phyloP scores from a whole-genome alignment of 495 filamentous ascomycete species.

The Lasiosphaeria miniovina region DNA sequence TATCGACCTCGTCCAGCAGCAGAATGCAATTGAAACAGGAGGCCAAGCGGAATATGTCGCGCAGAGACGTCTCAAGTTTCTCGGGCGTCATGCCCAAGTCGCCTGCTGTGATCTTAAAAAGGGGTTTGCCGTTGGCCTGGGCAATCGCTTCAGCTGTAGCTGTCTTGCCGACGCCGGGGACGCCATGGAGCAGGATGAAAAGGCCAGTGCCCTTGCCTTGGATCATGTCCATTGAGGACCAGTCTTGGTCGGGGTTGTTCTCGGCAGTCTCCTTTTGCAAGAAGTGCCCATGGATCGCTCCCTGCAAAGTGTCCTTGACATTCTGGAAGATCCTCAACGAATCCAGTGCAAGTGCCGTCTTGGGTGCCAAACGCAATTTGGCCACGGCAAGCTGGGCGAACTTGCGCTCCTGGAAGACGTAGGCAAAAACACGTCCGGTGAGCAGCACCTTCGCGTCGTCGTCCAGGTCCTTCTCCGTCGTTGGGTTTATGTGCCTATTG shows the following conservation, averaged over 20 bases:
- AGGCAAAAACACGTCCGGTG: slow-evolving; percentile 38
- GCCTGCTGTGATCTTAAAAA: slow-evolving; percentile 54
- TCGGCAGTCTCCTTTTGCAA: slow-evolving; percentile 34
- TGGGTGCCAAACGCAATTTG: slow-evolving; percentile 40
- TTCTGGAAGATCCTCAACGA: slow-evolving; percentile 51
- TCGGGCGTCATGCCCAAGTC: slow-evolving; percentile 50
- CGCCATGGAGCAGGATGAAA: slow-evolving; percentile 50
- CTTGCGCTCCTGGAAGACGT: slow-evolving; percentile 36
- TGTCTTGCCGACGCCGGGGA: slow-evolving; percentile 61
- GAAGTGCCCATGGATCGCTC: slow-evolving; percentile 46
- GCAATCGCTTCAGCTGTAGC: slow-evolving; percentile 55
- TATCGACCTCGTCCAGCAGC: slow-evolving; percentile 53
- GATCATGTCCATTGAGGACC: slow-evolving; percentile 58
- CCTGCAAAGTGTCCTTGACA: slow-evolving; percentile 52
- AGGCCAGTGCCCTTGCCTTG: slow-evolving; percentile 56
- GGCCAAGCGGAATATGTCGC: slow-evolving; percentile 49
- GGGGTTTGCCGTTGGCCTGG: slow-evolving; percentile 45
- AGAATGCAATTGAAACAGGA: slow-evolving; percentile 55
- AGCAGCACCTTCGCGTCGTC: slow-evolving; percentile 36
- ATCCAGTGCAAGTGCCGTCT: slow-evolving; percentile 40
- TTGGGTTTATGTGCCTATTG: background rate
- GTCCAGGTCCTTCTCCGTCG: slow-evolving; percentile 15
- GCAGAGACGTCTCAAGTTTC: slow-evolving; percentile 36
- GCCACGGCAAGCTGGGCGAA: slow-evolving; percentile 35
- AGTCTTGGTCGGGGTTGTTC: slow-evolving; percentile 14